phyloP scores from a whole-genome alignment of 1,284 basidiomycete genomes.

The Cryptococcus sp. region DNA sequence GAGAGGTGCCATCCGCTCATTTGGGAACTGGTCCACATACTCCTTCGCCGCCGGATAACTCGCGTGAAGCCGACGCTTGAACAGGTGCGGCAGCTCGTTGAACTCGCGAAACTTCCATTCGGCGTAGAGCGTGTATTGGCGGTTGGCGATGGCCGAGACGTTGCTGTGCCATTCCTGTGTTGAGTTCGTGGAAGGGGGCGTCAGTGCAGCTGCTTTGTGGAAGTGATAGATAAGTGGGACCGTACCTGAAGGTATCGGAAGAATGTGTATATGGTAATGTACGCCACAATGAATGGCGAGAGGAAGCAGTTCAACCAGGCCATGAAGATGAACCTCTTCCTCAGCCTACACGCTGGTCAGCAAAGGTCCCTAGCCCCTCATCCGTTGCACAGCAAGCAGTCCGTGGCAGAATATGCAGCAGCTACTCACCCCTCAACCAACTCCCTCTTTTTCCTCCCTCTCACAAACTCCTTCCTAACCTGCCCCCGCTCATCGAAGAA shows the following conservation, averaged over 20 bases:
- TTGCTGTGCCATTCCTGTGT: conserved; percentile 95
- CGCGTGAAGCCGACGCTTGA: conserved; percentile 76
- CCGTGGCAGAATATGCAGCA: background rate
- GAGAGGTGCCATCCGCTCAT: conserved; percentile 82
- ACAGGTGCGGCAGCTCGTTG: conserved; percentile 94
- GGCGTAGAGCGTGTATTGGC: conserved; percentile 90
- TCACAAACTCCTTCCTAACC: conserved; percentile 85
- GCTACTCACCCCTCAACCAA: conserved; percentile 75
- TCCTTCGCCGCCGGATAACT: conserved; percentile 86
- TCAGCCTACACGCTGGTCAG: conserved; percentile 57
- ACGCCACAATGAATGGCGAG: conserved; percentile 95
- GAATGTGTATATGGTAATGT: conserved; percentile 95
- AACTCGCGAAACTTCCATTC: conserved; percentile 99
- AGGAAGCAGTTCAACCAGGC: conserved; percentile 91
- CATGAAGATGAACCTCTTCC: conserved; percentile 89
- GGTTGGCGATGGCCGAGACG: conserved; percentile 85
- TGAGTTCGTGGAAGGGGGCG: background rate
- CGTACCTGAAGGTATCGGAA: conserved; percentile 97
- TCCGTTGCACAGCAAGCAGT: background rate
- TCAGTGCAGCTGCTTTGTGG: background rate
- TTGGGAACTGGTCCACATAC: conserved; percentile 97
- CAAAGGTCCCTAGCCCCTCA: background rate
- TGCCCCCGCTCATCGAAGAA: conserved; percentile 82
- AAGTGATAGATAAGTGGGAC: background rate
- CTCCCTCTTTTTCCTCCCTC: conserved; percentile 69